Evolutionary conservation across 2,329 filamentous ascomycete species (phyloP), one percentile per base, ranked within the genome.

Genomic region (Onygenales sp.): DNA sequence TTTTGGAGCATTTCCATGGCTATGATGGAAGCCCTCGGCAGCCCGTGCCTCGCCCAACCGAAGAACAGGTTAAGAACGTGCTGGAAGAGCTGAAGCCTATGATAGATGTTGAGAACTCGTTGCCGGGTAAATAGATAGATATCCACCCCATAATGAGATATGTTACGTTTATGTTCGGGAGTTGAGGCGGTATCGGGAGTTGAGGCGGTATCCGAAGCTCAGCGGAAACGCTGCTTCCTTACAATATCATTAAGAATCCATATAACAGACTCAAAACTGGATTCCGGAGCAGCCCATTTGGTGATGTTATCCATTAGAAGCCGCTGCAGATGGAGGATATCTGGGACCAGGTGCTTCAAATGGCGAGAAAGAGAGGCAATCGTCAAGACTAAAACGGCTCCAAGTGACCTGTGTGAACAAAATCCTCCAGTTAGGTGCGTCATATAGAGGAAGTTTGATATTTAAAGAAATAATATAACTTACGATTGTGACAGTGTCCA

Each of bases 401-500:
- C 66, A 17, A 69, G 60, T 4, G 64, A 66, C 5, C 66, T 69
- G 46, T 27, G 39, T n/a, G 7, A 17, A 42, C 27, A 48, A 33
- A 13, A n/a, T 27, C 35, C 32, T 42, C 49, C n/a, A 17, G 21
- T 32, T 44, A 47, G 44, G 35, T 33, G 17, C 17, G 7, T 7
- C 35, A 49, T 38, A 38, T 39, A n/a, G 5, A n/a, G 7, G 11
- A 10, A 7, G 27, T 45, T 13, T 8, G 9, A 5, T 49, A 7
- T 21, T 7, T n/a, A 1, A 41, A 14, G 21, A 7, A 44, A 44
- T 2, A 27, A 27, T 38, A 42, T 41, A 17, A 50, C 55, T 45
- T 60, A 68, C 66, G 65, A 67, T 21, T 67, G 52, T 0, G 65
- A 62, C 47, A 68, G 66, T 3, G 66, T 69, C 66, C 66, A 69